Conservation (phyloP, 352 stramenopile species). For the Phytophthora palmivora region DNA sequence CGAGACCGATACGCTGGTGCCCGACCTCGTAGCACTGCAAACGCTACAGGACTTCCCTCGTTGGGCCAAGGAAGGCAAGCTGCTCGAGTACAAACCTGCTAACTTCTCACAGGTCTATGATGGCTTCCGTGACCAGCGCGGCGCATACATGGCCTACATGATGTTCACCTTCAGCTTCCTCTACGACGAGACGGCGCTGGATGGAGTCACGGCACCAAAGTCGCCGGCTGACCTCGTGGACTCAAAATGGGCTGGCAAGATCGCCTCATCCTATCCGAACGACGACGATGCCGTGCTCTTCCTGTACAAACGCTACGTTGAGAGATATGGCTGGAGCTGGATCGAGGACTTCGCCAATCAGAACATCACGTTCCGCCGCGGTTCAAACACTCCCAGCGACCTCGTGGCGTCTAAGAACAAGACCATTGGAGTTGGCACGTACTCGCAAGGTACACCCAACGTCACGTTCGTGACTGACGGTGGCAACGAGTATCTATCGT, state of each 20-base stretch:
- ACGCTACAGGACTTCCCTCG: conserved; percentile 65
- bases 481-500: conserved; percentile 47
- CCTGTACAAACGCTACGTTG: conserved; percentile 49
- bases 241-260: conserved; percentile 42
- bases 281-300: conserved; percentile 64
- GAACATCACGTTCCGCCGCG: conserved; percentile 44
- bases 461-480: conserved; percentile 33
- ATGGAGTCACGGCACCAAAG: conserved; percentile 20
- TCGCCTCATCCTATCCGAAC: conserved; percentile 56
- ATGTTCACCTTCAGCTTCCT: conserved; percentile 55
- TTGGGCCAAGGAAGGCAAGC: conserved; percentile 47
- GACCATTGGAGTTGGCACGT: conserved; percentile 37
- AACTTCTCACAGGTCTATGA: conserved; percentile 64
- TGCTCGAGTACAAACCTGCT: conserved; percentile 61
- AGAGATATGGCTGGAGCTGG: conserved; percentile 68
- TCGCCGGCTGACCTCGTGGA: conserved; percentile 41
- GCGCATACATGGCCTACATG: conserved; percentile 48
- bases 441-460: conserved; percentile 22
- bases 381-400: conserved; percentile 40
- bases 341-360: conserved; percentile 48
- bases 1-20: conserved; percentile 50
- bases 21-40: conserved; percentile 52
- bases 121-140: conserved; percentile 40
- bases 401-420: conserved; percentile 38
- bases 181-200: conserved; percentile 40